These are phyloP conservation scores for Huntiella moniliformis DNA, from an alignment of 2,329 filamentous ascomycete species.

Conservation along the genomic window DNA sequence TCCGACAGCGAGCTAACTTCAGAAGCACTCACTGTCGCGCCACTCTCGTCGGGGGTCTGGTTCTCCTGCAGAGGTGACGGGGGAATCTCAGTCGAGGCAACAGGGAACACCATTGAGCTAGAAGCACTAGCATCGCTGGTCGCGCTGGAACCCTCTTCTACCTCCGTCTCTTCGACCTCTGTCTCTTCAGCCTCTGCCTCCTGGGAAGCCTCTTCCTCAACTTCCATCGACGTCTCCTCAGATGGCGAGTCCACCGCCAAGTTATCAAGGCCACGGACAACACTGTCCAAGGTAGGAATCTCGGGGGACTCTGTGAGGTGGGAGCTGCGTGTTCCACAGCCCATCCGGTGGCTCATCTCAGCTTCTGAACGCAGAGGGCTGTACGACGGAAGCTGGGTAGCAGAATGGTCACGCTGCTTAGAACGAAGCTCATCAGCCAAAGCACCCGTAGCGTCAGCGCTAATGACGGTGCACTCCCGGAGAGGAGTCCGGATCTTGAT, in stretches of 20 bases:
- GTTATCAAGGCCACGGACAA: constrained; percentile 90
- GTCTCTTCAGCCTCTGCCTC: constrained; percentile 9
- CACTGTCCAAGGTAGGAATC: constrained; percentile 60
- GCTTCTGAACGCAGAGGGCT: no score
- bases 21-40: background rate
- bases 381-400: background rate
- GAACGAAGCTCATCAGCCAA: constrained; percentile 59
- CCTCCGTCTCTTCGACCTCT: constrained; percentile 21
- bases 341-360: no score
- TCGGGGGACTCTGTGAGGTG: no score
- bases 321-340: no score
- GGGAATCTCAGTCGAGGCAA: constrained; percentile 16
- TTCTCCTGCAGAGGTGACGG: no score
- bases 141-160: constrained; percentile 31
- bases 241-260: constrained; percentile 42
- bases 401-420: no score
- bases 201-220: constrained; percentile 17
- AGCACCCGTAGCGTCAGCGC: constrained; percentile 26
- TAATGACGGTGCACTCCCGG: constrained; percentile 63
- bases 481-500: constrained; percentile 95
- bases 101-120: constrained; percentile 29
- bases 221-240: background rate
- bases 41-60: background rate
- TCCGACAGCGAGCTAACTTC: constrained; percentile 23
- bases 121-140: constrained; percentile 21